Conservation (phyloP, 352 stramenopile genomes). For the Phytopythium mirpurense region DNA sequence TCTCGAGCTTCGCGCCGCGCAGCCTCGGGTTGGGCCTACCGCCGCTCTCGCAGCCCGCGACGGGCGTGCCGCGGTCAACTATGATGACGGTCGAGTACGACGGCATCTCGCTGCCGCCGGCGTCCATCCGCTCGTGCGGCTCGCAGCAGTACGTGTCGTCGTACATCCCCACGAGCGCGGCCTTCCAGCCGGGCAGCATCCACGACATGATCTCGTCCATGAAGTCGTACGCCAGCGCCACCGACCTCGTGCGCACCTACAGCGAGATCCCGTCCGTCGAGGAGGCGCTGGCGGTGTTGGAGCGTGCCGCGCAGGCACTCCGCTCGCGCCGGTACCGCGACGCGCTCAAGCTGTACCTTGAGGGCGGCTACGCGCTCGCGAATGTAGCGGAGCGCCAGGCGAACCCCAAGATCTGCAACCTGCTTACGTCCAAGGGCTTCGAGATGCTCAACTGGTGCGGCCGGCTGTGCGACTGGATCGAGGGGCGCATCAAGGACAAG, state of each 20-base stretch:
- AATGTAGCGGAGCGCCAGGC: constrained; percentile 75
- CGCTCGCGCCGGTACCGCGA: constrained; percentile 64
- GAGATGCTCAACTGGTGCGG: constrained; percentile 86
- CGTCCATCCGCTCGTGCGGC: constrained; percentile 66
- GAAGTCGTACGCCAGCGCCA: constrained; percentile 72
- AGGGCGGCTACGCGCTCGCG: constrained; percentile 80
- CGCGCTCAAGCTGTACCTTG: constrained; percentile 76
- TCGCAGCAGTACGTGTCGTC: constrained; percentile 74
- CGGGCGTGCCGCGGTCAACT: constrained; percentile 24
- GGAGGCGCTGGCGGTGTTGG: constrained; percentile 67
- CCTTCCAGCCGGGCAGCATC: constrained; percentile 56
- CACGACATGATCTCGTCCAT: constrained; percentile 75
- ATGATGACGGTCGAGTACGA: constrained; percentile 63
- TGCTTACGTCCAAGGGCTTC: constrained; percentile 81
- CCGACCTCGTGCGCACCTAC: constrained; percentile 68
- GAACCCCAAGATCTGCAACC: constrained; percentile 81
- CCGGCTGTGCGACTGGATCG: constrained; percentile 76
- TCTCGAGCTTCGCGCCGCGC: background rate
- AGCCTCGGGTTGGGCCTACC: constrained; percentile 17
- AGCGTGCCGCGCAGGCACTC: constrained; percentile 59
- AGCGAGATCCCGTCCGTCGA: constrained; percentile 72
- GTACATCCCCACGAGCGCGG: constrained; percentile 58
- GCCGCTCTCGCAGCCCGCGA: constrained; percentile 15
- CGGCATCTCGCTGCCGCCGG: constrained; percentile 48
- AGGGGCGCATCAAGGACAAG: constrained; percentile 72